Conservation (phyloP, 495 filamentous ascomycete genomes). For the Aspergillus olivimuriae region DNA sequence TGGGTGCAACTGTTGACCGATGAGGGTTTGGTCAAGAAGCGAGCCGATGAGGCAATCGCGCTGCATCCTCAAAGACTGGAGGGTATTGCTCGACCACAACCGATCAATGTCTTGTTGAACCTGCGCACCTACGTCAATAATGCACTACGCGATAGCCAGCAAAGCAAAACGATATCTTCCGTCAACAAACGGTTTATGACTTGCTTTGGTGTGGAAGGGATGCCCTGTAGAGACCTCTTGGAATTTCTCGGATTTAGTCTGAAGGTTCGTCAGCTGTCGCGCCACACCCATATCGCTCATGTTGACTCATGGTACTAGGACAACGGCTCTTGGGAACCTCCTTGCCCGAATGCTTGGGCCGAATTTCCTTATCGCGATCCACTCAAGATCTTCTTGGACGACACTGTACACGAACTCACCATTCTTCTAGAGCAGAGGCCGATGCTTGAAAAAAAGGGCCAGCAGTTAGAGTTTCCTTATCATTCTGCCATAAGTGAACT, state of each 20-base stretch:
- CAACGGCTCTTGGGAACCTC: conserved; percentile 41
- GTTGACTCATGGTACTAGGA: conserved; percentile 21
- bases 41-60: conserved; percentile 46
- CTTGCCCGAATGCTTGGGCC: conserved; percentile 29
- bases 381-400: conserved; percentile 45
- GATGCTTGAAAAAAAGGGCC: conserved; percentile 35
- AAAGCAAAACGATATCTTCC: conserved; percentile 51
- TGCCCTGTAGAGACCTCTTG: conserved; percentile 55
- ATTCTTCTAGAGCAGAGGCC: conserved; percentile 41
- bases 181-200: conserved; percentile 67
- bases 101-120: conserved; percentile 46
- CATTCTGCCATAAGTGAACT: conserved; percentile 32
- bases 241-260: conserved; percentile 55
- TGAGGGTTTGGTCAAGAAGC: conserved; percentile 41
- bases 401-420: conserved; percentile 46
- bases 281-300: background rate
- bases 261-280: conserved; percentile 23
- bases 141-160: conserved; percentile 40
- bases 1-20: conserved; percentile 53
- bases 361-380: conserved; percentile 39
- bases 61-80: conserved; percentile 54
- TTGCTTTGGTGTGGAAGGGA: conserved; percentile 53
- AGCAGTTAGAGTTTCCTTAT: conserved; percentile 24
- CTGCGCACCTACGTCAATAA: conserved; percentile 59
- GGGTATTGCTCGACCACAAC: conserved; percentile 40